Evolutionary conservation across 345 rosid genomes (phyloP), one percentile per base, ranked within the genome.

Genomic region (Lepidium didymum): DNA sequence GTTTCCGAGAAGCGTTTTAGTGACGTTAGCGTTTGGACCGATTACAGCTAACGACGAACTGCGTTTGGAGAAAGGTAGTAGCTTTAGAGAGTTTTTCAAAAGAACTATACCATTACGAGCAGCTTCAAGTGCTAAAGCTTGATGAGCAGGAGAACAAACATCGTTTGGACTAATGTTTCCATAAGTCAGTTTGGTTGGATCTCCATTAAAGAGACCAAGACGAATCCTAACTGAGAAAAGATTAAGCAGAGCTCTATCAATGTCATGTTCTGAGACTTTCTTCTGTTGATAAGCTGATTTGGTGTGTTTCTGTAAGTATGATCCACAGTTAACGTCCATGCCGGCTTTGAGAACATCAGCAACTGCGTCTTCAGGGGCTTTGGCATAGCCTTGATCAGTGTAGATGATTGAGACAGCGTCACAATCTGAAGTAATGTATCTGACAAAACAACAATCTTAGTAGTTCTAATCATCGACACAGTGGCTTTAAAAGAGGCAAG

Each of bases 51-150:
- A 84, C 9, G 93, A 85, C 10, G 3, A 16, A 58, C 73, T 80
- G 45, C 78, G 67, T 56, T 81, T 82, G 21, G 80, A 64, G 41
- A 88, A 72, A 12, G 98, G 98, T 35, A 93, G 95, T 66, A 77
- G 77, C 27, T 74, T 76, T 2, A 23, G 68, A 16, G 79, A 46
- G 76, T 90, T 93, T 81, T 90, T 93, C 56, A 93, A 70, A 7
- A 93, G 92, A 40, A 93, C 98, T 53, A 93, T 87, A 53, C 98
- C 98, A 21, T 87, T 80, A 27, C 82, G 83, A 55, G 97, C 97
- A 0, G 89, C 96, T 78, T 87, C 91, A 6, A 90, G 91, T n/a
- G 97, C 97, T 58, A 93, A 78, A 18, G 74, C 77, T 67, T 83
- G 87, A 77, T 93, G 97, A 67, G 81, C 79, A 8, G 77, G 76